Base-by-base conservation (phyloP, 306 rosid genomes). In the Astragalus membranaceus region DNA sequence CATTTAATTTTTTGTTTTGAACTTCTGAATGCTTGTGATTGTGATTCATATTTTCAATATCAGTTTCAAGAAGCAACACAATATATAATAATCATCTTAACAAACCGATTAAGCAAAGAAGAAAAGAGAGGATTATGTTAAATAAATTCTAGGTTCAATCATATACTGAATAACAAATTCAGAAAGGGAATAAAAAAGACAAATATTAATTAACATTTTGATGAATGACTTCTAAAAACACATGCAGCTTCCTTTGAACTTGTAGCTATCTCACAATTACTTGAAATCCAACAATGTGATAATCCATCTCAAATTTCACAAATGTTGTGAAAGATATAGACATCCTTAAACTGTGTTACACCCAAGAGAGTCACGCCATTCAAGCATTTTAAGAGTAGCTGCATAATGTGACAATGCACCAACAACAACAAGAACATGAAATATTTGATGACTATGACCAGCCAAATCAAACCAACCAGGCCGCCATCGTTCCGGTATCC, bases 401-500 rank as follows among this genome's bases (percentile, higher is more conserved):
- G 79, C 96, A 64, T 94, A 94, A 85, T 91, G 99, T 10, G 97
- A 74, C 48, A 88, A 71, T 8, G 97, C 99, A 10, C 99, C 99
- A 75, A 84, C 57, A 33, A 94, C 91, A 36, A 94, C 97, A 37
- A 94, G 70, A 55, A 82, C 83, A 79, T 94, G 99, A 75, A 94
- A 94, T 39, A 94, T 82, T 56, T 94, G 97, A 61, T 94, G 99
- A 64, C 99, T 94, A 44, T 94, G 99, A 1, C 99, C 99, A 0
- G 96, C 97, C 60, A 94, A 61, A 61, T 94, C 97, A 58, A 94
- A 94, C 89, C 92, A 85, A 2, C 97, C 97, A 0, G 99, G 99
- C 70, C 42, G 81, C 92, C 95, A 91, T 67, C 97, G 75, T 77
- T 94, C 99, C 0, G 99, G 99, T 32, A 94, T 68, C 50, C 99